These are phyloP conservation scores for Rhodotorula graminis DNA, from an alignment of 768 basidiomycete genomes.

Conservation along the genomic window DNA sequence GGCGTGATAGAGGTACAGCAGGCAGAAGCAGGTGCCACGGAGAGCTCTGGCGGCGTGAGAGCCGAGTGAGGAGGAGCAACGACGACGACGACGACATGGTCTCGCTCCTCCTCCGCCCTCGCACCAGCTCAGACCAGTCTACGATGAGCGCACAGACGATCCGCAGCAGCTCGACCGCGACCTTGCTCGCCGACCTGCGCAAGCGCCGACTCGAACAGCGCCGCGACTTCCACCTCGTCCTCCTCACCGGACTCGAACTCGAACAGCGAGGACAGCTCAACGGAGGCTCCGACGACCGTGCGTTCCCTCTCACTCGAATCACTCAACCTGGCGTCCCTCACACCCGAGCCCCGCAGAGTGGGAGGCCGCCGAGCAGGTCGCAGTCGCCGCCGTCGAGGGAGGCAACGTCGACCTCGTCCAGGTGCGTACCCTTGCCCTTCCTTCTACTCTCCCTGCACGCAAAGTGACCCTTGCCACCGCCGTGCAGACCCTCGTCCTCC, in stretches of 20 bases:
- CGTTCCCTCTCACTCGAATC: background rate
- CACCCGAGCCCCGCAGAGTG: constrained; percentile 2
- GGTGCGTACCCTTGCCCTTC: constrained; percentile 50
- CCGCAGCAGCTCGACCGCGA: background rate
- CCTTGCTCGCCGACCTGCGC: background rate
- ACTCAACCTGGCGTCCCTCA: too few relatives aligned
- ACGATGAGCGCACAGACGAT: background rate
- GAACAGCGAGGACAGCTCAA: background rate
- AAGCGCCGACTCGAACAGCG: background rate
- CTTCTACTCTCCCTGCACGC: too few relatives aligned
- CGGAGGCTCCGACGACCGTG: background rate
- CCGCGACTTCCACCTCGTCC: background rate
- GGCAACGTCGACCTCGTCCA: constrained; percentile 69
- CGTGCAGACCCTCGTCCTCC: constrained; percentile 59
- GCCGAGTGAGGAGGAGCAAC: too few relatives aligned
- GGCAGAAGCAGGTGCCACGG: too few relatives aligned
- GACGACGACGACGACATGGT: too few relatives aligned
- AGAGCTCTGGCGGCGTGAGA: too few relatives aligned
- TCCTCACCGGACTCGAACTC: background rate
- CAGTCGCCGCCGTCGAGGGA: constrained; percentile 69
- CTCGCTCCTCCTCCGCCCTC: background rate
- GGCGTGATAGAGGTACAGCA: too few relatives aligned
- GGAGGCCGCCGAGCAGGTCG: constrained; percentile 74
- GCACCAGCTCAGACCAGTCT: too few relatives aligned
- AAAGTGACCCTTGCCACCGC: background rate